Evolutionary conservation across 2,329 filamentous ascomycete species (phyloP).

Genomic region (Xylariales sp.): DNA sequence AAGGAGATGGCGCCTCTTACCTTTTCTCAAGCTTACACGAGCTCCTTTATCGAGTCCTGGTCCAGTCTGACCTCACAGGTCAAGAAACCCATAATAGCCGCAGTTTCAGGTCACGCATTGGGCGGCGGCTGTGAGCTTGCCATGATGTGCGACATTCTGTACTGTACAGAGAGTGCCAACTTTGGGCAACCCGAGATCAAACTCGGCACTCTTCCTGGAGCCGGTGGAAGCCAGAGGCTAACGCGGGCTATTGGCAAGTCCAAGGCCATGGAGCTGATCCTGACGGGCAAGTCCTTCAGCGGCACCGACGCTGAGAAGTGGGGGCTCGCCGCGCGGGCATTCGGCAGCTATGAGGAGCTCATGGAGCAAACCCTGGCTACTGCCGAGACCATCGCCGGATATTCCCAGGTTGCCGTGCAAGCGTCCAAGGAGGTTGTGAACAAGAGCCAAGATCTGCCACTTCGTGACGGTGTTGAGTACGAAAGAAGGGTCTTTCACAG

Average conservation of each 20-base stretch:
- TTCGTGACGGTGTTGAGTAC: constrained; percentile 90
- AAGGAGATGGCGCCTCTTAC: constrained; percentile 96
- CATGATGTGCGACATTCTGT: constrained; percentile 95
- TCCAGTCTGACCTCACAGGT: constrained; percentile 76
- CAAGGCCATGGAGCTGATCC: constrained; percentile 85
- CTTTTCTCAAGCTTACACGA: constrained; percentile 82
- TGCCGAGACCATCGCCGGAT: constrained; percentile 83
- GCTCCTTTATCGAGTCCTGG: constrained; percentile 94
- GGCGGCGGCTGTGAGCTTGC: constrained; percentile 95
- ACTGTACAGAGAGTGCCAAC: constrained; percentile 79
- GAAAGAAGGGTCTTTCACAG: constrained; percentile 91
- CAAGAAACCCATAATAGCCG: constrained; percentile 92
- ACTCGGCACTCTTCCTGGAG: constrained; percentile 86
- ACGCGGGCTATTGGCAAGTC: constrained; percentile 80
- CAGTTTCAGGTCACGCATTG: constrained; percentile 90
- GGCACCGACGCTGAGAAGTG: constrained; percentile 83
- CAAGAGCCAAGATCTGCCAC: constrained; percentile 88
- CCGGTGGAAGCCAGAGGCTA: constrained; percentile 84
- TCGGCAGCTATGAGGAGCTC: constrained; percentile 74
- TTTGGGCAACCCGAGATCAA: constrained; percentile 98
- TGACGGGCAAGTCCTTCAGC: constrained; percentile 80
- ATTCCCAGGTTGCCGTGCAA: constrained; percentile 81
- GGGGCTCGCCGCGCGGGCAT: constrained; percentile 82
- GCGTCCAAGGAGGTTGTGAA: constrained; percentile 98
- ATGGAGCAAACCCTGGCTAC: constrained; percentile 78